Conservation (phyloP, 768 basidiomycete species). For the Hygrophoropsis aurantiaca region DNA sequence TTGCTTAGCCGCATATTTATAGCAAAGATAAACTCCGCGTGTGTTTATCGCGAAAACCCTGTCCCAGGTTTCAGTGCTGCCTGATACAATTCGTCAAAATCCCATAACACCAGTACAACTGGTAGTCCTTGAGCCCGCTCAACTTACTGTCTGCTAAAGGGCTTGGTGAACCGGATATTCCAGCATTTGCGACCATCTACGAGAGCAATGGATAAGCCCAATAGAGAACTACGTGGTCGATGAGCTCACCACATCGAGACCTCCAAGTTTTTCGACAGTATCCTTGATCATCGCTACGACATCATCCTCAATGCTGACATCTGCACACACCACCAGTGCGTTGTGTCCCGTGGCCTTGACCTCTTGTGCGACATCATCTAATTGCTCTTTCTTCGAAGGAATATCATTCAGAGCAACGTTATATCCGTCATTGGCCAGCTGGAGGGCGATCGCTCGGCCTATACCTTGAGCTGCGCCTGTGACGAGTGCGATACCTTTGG, state of each 20-base stretch:
- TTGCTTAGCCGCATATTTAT: conserved; percentile 59
- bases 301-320: conserved; percentile 14
- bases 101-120: neutral
- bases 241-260: conserved; percentile 13
- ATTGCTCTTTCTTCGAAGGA: conserved; percentile 1
- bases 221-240: no score
- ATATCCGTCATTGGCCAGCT: conserved; percentile 27
- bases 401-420: conserved; percentile 27
- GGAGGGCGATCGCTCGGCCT: conserved; percentile 24
- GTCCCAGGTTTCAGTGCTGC: conserved; percentile 39
- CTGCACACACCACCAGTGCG: conserved; percentile 1
- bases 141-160: neutral
- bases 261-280: conserved; percentile 9
- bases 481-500: conserved; percentile 24
- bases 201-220: no score
- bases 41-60: conserved; percentile 48
- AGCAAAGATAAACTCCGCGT: conserved; percentile 59
- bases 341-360: conserved; percentile 9
- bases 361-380: conserved; percentile 11
- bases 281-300: conserved; percentile 12
- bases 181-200: conserved; percentile 30
- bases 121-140: neutral
- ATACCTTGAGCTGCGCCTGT: conserved; percentile 24
- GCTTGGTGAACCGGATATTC: conserved; percentile 13
- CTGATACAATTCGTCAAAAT: conserved; percentile 14